Evolutionary conservation across 2,329 filamentous ascomycete species (phyloP).

Genomic region (Lasiodiplodia hormozganensis): DNA sequence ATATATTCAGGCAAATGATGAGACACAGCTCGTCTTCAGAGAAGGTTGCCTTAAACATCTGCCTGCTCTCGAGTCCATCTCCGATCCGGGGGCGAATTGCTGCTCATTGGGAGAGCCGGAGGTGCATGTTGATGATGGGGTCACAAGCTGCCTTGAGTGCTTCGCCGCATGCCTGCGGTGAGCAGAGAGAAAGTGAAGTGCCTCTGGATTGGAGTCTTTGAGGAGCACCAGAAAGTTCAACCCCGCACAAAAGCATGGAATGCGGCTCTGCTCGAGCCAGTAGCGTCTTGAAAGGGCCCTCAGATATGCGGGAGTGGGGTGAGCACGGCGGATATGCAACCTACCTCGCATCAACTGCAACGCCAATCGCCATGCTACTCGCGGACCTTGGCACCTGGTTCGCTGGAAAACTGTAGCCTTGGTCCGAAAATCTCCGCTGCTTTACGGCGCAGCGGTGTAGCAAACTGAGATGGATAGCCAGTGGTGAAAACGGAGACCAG

Average conservation of each 20-base stretch:
- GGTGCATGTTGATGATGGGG: neutral
- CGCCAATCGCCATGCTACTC: neutral
- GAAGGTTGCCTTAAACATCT: neutral
- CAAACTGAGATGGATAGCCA: neutral
- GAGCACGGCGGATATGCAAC: neutral
- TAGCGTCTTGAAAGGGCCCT: neutral
- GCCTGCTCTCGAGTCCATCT: neutral
- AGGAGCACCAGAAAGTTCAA: neutral
- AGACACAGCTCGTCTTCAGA: neutral
- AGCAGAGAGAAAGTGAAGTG: neutral
- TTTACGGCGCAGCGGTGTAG: neutral
- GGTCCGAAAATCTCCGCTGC: neutral
- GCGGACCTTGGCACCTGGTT: neutral
- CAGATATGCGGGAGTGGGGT: neutral
- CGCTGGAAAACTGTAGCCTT: neutral
- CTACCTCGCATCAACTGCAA: neutral
- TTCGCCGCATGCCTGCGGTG: neutral
- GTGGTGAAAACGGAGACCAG: neutral
- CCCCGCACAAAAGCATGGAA: neutral
- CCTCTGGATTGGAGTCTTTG: neutral
- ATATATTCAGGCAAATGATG: neutral
- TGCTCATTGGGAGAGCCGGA: neutral
- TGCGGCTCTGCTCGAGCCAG: constrained; percentile 14
- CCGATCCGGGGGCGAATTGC: neutral
- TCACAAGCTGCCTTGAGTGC: neutral